Base-by-base conservation (phyloP, 169 alveolate genomes). In the Eimeria necatrix region DNA sequence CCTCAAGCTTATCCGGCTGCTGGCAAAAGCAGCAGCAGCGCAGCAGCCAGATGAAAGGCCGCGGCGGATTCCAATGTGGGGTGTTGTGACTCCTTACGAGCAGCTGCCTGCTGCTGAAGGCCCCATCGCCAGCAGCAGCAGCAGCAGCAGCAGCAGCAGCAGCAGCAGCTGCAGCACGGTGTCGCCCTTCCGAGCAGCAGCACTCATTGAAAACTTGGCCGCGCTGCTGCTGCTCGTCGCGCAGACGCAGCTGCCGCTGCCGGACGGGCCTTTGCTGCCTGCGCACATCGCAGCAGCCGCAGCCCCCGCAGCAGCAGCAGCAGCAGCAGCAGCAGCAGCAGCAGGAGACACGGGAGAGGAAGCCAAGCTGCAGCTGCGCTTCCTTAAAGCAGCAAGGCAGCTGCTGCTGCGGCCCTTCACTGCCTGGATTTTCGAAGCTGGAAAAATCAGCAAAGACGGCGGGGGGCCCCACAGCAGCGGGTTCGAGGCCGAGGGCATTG, bases 11-110 rank as follows among this genome's bases (percentile, higher is more conserved):
- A 53, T 53, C 51, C 91, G 91, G 16, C 26, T 46, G 12, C 76
- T 83, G 32, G 41, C 60, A 6, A 52, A 56, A 12, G 91, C 71
- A 26, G 8, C 59, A 1, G 91, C 91, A 3, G 73, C 61, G 26
- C 91, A 48, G 59, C 60, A 53, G 51, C 60, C 91, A 8, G 91
- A 83, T 53, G 91, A 83, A 32, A 52, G 70, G 74, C 91, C 91
- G 3, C 73, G 91, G 32, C 73, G 71, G 2, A 8, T 8, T n/a
- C 56, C 76, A 5, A 64, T 64, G 76, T 64, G 76, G 76, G 26
- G 76, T 64, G 76, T 64, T 5, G 76, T 64, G 18, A 64, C 76
- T 10, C 76, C 76, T 10, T 64, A 64, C 76, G 76, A 64, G 32
- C 76, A n/a, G 91, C 70, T 68, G n/a, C 46, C 59, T 20, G 48